These are phyloP conservation scores for Teratosphaeria gauchensis DNA, from an alignment of 2,329 filamentous ascomycete species.

Conservation along the genomic window DNA sequence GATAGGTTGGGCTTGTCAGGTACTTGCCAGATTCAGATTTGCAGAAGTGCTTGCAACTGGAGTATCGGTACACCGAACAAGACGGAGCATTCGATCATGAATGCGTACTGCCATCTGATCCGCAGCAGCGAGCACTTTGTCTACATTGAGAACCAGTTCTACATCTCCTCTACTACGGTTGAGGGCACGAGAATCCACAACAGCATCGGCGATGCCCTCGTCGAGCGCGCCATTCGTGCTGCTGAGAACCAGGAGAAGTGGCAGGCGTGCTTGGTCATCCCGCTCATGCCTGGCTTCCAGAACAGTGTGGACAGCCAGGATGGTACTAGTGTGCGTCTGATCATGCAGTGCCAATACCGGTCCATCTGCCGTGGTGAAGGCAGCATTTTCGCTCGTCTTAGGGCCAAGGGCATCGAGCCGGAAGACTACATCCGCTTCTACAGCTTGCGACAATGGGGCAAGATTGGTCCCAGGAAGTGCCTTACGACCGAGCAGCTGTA, in stretches of 20 bases:
- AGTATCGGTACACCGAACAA: conserved; percentile 75
- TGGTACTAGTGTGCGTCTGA: conserved; percentile 85
- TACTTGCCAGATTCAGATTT: conserved; percentile 91
- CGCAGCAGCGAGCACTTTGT: conserved; percentile 93
- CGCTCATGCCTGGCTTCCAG: conserved; percentile 96
- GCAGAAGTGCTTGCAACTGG: conserved; percentile 85
- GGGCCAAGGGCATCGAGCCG: conserved; percentile 72
- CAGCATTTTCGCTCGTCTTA: conserved; percentile 82
- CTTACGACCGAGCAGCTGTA: conserved; percentile 94
- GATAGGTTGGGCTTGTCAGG: conserved; percentile 81
- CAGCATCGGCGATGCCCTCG: conserved; percentile 85
- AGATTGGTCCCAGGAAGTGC: conserved; percentile 70
- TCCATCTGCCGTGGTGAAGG: conserved; percentile 89
- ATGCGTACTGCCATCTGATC: conserved; percentile 89
- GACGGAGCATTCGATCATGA: conserved; percentile 90
- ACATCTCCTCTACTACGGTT: conserved; percentile 85
- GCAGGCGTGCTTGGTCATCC: conserved; percentile 83
- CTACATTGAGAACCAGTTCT: conserved; percentile 99
- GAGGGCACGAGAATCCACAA: conserved; percentile 84
- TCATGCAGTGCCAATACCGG: conserved; percentile 93
- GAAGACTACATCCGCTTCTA: conserved; percentile 96
- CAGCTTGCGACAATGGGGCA: conserved; percentile 83
- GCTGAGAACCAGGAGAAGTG: conserved; percentile 77
- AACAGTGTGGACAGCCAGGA: conserved; percentile 92
- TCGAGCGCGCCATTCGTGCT: conserved; percentile 81